Conservation (phyloP, 1,139 yeast species). For the Diutina sp. region DNA sequence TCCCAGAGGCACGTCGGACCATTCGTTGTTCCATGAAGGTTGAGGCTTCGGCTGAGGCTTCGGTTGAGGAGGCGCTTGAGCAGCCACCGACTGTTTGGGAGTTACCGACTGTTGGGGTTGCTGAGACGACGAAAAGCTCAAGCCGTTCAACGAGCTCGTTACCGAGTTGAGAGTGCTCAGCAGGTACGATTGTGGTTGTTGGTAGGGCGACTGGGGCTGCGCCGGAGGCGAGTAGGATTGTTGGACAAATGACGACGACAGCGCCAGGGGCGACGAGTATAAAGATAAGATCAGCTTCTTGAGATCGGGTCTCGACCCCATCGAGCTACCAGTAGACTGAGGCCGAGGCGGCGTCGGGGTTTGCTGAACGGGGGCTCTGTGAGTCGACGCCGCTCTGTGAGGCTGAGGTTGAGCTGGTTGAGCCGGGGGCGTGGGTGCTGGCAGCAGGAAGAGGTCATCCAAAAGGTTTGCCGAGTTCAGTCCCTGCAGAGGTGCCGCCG, state of each 20-base stretch:
- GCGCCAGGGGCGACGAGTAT: slow-evolving; percentile 57
- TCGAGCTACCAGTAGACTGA: slow-evolving; percentile 23
- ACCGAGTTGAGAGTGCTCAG: slow-evolving; percentile 11
- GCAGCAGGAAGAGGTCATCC: slow-evolving; percentile 23
- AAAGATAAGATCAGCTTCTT: slow-evolving; percentile 84
- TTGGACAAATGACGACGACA: slow-evolving; percentile 5
- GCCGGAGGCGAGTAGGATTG: slow-evolving; percentile 5
- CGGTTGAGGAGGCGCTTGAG: background rate
- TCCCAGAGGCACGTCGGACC: slow-evolving; percentile 16
- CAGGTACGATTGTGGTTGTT: slow-evolving; percentile 6
- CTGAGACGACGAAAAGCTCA: slow-evolving; percentile 12
- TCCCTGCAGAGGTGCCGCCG: slow-evolving; percentile 4
- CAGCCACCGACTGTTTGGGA: background rate
- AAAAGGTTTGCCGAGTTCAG: slow-evolving; percentile 6
- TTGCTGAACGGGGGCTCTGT: slow-evolving; percentile 1
- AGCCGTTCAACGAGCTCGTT: slow-evolving; percentile 22
- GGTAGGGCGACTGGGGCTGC: slow-evolving; percentile 12
- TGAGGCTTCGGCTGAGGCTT: slow-evolving; percentile 5
- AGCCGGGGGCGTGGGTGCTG: slow-evolving; percentile 2
- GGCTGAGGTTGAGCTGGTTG: background rate
- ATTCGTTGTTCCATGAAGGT: slow-evolving; percentile 22
- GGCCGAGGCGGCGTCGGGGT: slow-evolving; percentile 12
- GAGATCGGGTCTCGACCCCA: slow-evolving; percentile 41
- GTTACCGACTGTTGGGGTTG: background rate
- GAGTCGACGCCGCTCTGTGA: background rate